Evolutionary conservation across 1,284 basidiomycete species (phyloP).

Genomic region (Cryptococcus amylolentus): DNA sequence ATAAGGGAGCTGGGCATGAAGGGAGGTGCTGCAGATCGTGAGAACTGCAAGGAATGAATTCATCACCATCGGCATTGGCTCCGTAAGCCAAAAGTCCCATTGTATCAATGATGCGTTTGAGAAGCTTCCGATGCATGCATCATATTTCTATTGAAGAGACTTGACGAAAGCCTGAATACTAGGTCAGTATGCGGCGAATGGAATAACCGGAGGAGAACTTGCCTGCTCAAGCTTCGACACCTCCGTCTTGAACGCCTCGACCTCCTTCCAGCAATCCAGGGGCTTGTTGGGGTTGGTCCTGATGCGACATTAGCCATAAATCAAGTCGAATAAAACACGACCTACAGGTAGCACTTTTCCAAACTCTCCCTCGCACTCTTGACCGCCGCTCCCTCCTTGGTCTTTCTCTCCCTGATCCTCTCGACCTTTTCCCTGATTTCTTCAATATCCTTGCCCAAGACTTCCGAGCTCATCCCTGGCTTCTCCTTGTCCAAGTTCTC

Average conservation of each 20-base stretch:
- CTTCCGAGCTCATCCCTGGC: conserved; percentile 44
- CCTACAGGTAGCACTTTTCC: conserved; percentile 48
- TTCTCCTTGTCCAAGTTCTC: conserved; percentile 50
- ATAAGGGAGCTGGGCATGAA: too few relatives aligned
- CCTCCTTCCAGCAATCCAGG: conserved; percentile 51
- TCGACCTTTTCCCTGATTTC: conserved; percentile 50
- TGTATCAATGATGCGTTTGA: too few relatives aligned
- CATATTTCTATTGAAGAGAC: conserved; percentile 38
- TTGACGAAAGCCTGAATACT: conserved; percentile 39
- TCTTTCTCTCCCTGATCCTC: conserved; percentile 38
- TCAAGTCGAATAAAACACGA: conserved; percentile 9
- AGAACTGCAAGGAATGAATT: too few relatives aligned
- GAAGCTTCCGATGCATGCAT: background rate
- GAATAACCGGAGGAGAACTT: conserved; percentile 11
- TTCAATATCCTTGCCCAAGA: conserved; percentile 49
- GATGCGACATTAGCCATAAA: conserved; percentile 1
- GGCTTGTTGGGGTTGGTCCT: conserved; percentile 42
- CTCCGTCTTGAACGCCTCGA: conserved; percentile 48
- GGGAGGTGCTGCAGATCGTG: too few relatives aligned
- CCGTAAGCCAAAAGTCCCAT: too few relatives aligned
- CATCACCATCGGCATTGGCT: too few relatives aligned
- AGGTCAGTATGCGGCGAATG: background rate
- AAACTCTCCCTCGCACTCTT: conserved; percentile 37
- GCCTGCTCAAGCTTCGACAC: conserved; percentile 50
- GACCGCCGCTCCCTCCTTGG: conserved; percentile 37